Base-by-base conservation (phyloP, 176 grass and related monocot genomes). In the Themeda triandra region DNA sequence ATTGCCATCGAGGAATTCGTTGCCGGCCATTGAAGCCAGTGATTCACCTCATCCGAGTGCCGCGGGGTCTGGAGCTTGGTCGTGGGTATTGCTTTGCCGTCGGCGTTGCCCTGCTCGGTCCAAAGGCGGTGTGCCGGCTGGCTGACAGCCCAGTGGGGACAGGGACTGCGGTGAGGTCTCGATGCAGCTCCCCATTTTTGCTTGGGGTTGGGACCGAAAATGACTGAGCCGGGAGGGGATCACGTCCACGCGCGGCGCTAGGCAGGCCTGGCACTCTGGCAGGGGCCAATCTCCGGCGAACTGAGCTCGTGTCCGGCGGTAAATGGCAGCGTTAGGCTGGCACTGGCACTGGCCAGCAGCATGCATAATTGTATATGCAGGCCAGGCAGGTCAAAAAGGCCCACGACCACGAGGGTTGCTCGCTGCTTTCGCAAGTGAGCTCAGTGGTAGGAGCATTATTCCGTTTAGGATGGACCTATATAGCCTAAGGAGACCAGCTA, bases 401-500 rank as follows among this genome's bases (percentile, higher is more conserved):
- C n/a, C 63, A 64, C 76, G 53, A 64, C n/a, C 42, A 64, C 66
- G 53, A 49, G 51, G 71, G 37, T 21, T 44, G 39, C 10, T 79
- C 31, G 37, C 27, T 32, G 15, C 37, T 81, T 70, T 25, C 35
- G 31, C 46, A 33, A 86, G 44, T 54, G 0, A 3, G 15, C 12
- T 17, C 10, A 80, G 39, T 73, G 76, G 40, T 23, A 35, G 13
- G 30, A 71, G 49, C 28, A 62, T 78, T 72, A 79, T 65, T 53
- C 75, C 32, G 53, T 37, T 37, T 64, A 64, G 66, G 66, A 49
- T 25, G 49, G 84, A 69, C 46, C 76, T 78, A 51, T 45, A 31
- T 63, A 33, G 32, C 63, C 63, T 85, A 59, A 31, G 51, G 75
- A 85, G 28, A 27, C 37, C 51, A 59, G 49, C 73, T 33, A 56